Base-by-base conservation (phyloP, 2,329 filamentous ascomycete genomes). In the Arthroderma uncinatum region DNA sequence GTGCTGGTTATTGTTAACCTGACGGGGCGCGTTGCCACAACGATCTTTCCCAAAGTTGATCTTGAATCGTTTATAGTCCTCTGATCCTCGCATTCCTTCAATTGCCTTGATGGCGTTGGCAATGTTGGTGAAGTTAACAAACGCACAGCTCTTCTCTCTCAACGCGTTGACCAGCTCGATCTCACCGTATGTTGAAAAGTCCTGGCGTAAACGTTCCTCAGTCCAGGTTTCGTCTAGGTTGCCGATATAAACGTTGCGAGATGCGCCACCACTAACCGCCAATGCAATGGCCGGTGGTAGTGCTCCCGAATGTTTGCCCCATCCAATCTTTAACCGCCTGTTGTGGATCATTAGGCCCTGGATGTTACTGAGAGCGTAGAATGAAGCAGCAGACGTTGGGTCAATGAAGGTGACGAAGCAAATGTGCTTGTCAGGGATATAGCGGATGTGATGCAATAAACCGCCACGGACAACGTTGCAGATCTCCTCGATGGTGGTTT, bases 321-420 rank as follows among this genome's bases (percentile, higher is more conserved):
- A 98, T 63, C 93, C 93, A 70, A 98, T 96, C 81, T 98, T 98
- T 64, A 98, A 79, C 55, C 93, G 85, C 62, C 93, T 84, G 75
- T 98, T 98, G 77, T 98, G 93, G 66, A 98, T 98, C 93, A 98
- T 98, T 63, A 98, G 77, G 23, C 93, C 93, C 71, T 98, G 93
- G 28, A 98, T 79, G 74, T 97, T 97, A 80, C 91, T 96, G 59
- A 98, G 78, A 42, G 93, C 93, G 67, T 96, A 98, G 78, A 98
- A 98, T 0, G 92, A 96, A 40, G 93, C 93, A 23, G 93, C 93
- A 2, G 93, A 94, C 23, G 93, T 98, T 7, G 93, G 93, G 68
- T 98, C 93, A 71, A 98, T 97, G 74, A 98, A 98, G 1, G 93
- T 98, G 58, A 98, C 93, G 69, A 98, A 98, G 79, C 93, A 98